Evolutionary conservation across 108 stramenopile genomes (phyloP).

Genomic region (Nitzschia putrida): DNA sequence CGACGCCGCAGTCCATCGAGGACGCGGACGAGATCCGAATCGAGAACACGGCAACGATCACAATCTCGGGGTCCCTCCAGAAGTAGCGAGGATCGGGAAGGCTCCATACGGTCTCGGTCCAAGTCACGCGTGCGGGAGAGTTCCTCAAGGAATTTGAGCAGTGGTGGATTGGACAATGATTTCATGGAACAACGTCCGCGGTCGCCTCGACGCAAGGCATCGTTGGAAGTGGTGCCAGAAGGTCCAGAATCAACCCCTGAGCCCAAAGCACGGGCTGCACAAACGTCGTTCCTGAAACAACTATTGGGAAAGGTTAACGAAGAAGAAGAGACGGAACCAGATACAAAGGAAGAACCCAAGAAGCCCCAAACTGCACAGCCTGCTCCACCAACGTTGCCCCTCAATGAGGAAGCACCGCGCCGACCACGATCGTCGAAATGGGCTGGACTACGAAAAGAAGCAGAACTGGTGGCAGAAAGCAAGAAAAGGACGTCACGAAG

Average conservation of each 20-base stretch:
- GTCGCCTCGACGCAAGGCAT: too few relatives aligned
- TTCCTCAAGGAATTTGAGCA: neutral
- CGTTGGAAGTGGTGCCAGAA: too few relatives aligned
- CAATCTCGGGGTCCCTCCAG: slow-evolving; percentile 2
- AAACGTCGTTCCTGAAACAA: neutral
- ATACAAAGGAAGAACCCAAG: neutral
- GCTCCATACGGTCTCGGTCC: slow-evolving; percentile 3
- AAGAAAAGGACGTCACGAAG: too few relatives aligned
- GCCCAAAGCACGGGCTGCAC: neutral
- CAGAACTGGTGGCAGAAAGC: neutral
- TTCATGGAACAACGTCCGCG: too few relatives aligned
- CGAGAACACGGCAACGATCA: slow-evolving; percentile 3
- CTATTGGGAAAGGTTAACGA: neutral
- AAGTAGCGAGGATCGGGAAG: neutral
- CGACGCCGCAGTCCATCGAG: slow-evolving; percentile 19
- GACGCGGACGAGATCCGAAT: slow-evolving; percentile 5
- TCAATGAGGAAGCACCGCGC: neutral
- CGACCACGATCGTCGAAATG: neutral
- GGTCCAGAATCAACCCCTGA: too few relatives aligned
- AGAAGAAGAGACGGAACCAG: neutral
- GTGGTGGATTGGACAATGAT: neutral
- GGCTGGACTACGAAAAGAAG: neutral
- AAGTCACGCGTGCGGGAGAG: slow-evolving; percentile 6
- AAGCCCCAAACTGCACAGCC: neutral
- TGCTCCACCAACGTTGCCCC: neutral